Evolutionary conservation across 495 filamentous ascomycete species (phyloP).

Genomic region (Halenospora varia): DNA sequence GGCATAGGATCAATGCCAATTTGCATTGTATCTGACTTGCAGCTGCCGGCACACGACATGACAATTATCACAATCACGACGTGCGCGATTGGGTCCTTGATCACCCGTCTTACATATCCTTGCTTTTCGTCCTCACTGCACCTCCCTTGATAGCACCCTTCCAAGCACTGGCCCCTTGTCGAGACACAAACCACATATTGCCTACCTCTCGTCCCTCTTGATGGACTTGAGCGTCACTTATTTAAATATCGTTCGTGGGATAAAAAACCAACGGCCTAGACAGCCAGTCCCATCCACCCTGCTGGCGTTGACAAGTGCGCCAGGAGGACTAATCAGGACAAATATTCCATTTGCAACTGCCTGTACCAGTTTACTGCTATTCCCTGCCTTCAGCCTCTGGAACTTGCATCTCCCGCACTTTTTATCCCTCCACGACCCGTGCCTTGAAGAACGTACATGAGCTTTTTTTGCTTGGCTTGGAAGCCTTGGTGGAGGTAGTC

Average conservation of each 20-base stretch:
- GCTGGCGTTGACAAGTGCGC: slow-evolving; percentile 46
- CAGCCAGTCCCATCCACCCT: slow-evolving; percentile 61
- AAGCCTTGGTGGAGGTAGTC: too few relatives aligned
- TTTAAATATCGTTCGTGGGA: slow-evolving; percentile 56
- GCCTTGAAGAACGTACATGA: too few relatives aligned
- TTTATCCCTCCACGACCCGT: too few relatives aligned
- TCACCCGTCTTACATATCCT: too few relatives aligned
- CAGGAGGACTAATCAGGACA: slow-evolving; percentile 58
- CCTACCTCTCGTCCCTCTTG: slow-evolving; percentile 40
- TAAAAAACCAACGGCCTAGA: slow-evolving; percentile 54
- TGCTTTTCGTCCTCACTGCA: neutral
- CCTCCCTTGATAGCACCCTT: neutral
- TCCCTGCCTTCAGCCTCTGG: too few relatives aligned
- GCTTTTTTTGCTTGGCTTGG: too few relatives aligned
- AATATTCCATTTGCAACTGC: slow-evolving; percentile 28
- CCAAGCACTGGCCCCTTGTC: neutral
- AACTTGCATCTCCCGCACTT: too few relatives aligned
- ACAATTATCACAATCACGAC: too few relatives aligned
- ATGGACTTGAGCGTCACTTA: slow-evolving; percentile 49
- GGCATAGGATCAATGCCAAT: neutral
- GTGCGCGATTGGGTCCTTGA: too few relatives aligned
- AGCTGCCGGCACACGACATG: too few relatives aligned
- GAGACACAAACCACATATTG: slow-evolving; percentile 46
- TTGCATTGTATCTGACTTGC: too few relatives aligned
- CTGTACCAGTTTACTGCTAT: too few relatives aligned